Base-by-base conservation (phyloP, 2,329 filamentous ascomycete genomes). In the Penicillium sp. region DNA sequence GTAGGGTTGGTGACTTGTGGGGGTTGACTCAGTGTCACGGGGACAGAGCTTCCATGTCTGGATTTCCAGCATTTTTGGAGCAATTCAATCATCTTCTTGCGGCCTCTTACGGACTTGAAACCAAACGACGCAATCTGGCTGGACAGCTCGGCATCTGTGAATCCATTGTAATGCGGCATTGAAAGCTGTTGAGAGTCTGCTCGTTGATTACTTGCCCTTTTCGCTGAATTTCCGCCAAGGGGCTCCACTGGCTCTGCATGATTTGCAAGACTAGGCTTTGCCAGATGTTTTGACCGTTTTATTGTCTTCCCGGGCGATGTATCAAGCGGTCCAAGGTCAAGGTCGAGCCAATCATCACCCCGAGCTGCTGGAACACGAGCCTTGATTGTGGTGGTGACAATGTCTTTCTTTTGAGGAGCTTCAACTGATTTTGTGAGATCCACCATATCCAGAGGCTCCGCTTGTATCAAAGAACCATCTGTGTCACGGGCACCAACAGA, bases 21-120 rank as follows among this genome's bases (percentile, higher is more conserved):
- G n/a, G 18, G 23, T 31, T 15, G 4, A 18, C 9, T 18, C 4
- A 5, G 12, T 12, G n/a, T 21, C 29, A 16, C 29, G 10, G 36
- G 18, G 13, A 10, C 33, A 15, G 31, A 39, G 12, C 42, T 54
- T 24, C 59, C 60, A 47, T 79, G 72, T 65, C 84, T 84, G 52
- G 83, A 84, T 58, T 81, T 72, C 87, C 88, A 91, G 67, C 89
- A 91, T 63, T 85, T 81, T 47, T 88, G 76, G 12, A 92, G 74
- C 10, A 90, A 70, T 1, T 82, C 76, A 54, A 92, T 85, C 85
- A 89, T 90, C 8, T 83, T 83, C 45, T 80, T 77, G 16, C 88
- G 80, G 50, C 77, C 83, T 65, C 85, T 89, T 28, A 91, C 75
- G 1, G 85, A 76, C 65, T 91, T 92, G 71, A 92, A 91, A 0